These are phyloP conservation scores for Colletotrichum godetiae DNA, from an alignment of 2,329 filamentous ascomycete genomes.

Conservation along the genomic window DNA sequence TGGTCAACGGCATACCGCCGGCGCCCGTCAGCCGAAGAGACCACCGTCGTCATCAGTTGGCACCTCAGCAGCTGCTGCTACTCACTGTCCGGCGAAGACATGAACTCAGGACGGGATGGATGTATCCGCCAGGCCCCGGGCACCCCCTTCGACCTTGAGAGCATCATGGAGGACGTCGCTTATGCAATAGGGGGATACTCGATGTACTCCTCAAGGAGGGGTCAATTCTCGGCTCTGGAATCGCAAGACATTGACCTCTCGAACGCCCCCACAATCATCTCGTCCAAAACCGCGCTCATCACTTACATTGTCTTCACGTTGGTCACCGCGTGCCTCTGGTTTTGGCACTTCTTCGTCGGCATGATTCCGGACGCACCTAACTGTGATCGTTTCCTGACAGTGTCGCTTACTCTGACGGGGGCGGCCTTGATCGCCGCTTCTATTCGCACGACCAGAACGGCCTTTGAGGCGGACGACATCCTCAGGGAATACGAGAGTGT, in stretches of 20 bases:
- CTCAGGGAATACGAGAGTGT: neutral
- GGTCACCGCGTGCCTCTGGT: constrained; percentile 2
- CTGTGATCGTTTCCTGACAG: neutral
- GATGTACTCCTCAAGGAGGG: neutral
- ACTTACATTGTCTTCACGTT: constrained; percentile 8
- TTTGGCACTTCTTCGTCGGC: constrained; percentile 6
- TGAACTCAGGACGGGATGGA: neutral
- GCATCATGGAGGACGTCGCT: neutral
- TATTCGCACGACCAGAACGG: neutral
- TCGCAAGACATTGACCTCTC: neutral
- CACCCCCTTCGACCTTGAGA: constrained; percentile 15
- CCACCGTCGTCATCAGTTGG: constrained; percentile 18
- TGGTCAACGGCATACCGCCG: constrained; percentile 19
- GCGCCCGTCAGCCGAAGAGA: neutral
- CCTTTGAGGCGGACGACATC: neutral
- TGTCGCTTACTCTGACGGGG: constrained; percentile 2
- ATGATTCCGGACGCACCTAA: neutral
- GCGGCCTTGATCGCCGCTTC: constrained; percentile 17
- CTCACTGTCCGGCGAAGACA: neutral
- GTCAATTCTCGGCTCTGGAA: constrained; percentile 3
- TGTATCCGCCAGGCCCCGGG: constrained; percentile 16
- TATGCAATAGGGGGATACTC: neutral
- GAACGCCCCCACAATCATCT: neutral
- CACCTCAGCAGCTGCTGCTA: constrained; percentile 23
- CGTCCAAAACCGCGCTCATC: neutral